Base-by-base conservation (phyloP, 2,329 filamentous ascomycete genomes). In the Phyllosticta citriasiana region DNA sequence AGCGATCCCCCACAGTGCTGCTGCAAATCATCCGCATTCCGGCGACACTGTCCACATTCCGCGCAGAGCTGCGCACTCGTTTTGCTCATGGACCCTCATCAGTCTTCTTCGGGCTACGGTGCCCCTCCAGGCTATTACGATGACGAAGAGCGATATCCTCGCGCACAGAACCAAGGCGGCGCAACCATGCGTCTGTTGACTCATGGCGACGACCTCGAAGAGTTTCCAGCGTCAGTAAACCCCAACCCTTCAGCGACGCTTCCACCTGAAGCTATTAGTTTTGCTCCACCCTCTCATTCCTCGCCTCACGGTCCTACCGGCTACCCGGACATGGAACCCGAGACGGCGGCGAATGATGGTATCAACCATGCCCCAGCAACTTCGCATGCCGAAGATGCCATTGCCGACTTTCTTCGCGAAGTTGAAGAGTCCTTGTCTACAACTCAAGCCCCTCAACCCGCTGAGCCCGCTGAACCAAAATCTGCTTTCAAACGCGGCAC, bases 141-240 rank as follows among this genome's bases (percentile, higher is more conserved):
- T 16, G 68, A 67, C 60, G 74, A 77, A 63, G 53, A 60, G 24
- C 53, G 40, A 26, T 60, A 60, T 26, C 40, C 33, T n/a, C 40
- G n/a, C 0, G 40, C 40, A 14, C 40, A 16, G 12, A 16, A 47
- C 24, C 53, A 56, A 22, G 33, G 35, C 25, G 40, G 26, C 40
- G 75, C 75, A 60, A 78, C 76, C 54, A 79, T 81, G 78, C 77
- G 78, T 63, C 71, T 80, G 68, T 73, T 81, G 72, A 78, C 78
- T 65, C 75, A 75, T 64, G 71, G 68, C 51, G 77, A 79, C 59
- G 75, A 78, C 55, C 69, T 68, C 64, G 70, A 70, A 65, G 76
- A 77, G 40, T 47, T 47, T 47, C 40, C 67, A 71, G 72, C 67
- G 76, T 74, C 73, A 75, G 73, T 78, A 72, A 68, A 69, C 53